Evolutionary conservation across 140 eudicot genomes (phyloP).

Genomic region (Stevia rebaudiana): DNA sequence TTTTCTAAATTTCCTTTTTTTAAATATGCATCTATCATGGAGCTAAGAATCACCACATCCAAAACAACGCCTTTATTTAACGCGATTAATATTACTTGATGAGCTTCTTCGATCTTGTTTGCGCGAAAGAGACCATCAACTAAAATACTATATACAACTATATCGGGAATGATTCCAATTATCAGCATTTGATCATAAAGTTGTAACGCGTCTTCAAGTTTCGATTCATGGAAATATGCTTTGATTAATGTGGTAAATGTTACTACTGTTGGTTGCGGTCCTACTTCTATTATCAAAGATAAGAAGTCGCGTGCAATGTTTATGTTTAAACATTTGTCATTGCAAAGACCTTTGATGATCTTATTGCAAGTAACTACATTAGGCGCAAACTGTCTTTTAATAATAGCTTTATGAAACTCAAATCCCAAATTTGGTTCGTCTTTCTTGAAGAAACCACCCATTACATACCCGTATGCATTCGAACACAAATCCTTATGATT

Average conservation of each 20-base stretch:
- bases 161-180: constrained; percentile 52
- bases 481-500: constrained; percentile 17
- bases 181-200: constrained; percentile 37
- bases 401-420: constrained; percentile 37
- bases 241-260: constrained; percentile 54
- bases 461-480: constrained; percentile 47
- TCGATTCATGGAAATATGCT: constrained; percentile 41
- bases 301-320: constrained; percentile 36
- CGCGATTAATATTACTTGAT: constrained; percentile 32
- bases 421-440: constrained; percentile 38
- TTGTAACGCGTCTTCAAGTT: constrained; percentile 44
- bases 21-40: constrained; percentile 47
- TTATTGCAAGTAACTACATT: constrained; percentile 57
- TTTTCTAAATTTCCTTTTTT: constrained; percentile 38
- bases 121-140: constrained; percentile 51
- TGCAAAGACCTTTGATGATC: constrained; percentile 48
- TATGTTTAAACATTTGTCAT: constrained; percentile 18
- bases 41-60: constrained; percentile 54
- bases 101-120: constrained; percentile 44
- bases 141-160: constrained; percentile 53
- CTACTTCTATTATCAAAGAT: constrained; percentile 37
- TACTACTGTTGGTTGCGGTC: constrained; percentile 55
- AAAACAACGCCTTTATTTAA: constrained; percentile 45
- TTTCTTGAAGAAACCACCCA: constrained; percentile 48
- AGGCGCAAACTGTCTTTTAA: constrained; percentile 26